Conservation (phyloP, 805 yeast species). For the Ascoidea rubescens region DNA sequence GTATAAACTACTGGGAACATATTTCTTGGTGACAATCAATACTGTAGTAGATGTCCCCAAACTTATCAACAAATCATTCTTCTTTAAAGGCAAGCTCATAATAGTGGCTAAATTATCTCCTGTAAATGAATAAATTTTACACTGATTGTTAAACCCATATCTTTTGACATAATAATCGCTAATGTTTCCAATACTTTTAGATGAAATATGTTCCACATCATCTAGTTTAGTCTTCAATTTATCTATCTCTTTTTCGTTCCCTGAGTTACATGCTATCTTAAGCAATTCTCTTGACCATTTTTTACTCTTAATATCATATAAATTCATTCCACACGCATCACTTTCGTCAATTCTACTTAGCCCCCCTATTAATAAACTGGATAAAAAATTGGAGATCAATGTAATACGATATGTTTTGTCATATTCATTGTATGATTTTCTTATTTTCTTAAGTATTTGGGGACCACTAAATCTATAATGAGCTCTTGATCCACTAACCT, state of each 20-base stretch:
- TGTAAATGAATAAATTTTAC: slow-evolving; percentile 62
- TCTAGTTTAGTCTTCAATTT: slow-evolving; percentile 39
- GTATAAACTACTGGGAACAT: slow-evolving; percentile 66
- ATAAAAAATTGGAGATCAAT: slow-evolving; percentile 65
- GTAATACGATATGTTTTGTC: slow-evolving; percentile 46
- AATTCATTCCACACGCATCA: slow-evolving; percentile 90
- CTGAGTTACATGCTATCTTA: slow-evolving; percentile 22
- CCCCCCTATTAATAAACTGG: slow-evolving; percentile 54
- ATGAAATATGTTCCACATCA: slow-evolving; percentile 32
- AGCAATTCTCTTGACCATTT: slow-evolving; percentile 45
- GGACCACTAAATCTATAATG: slow-evolving; percentile 86
- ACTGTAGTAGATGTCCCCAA: slow-evolving; percentile 91
- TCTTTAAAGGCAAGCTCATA: slow-evolving; percentile 61
- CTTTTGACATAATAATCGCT: slow-evolving; percentile 45
- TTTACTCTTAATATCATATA: slow-evolving; percentile 54
- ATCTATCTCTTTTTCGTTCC: slow-evolving; percentile 14
- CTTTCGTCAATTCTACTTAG: slow-evolving; percentile 59
- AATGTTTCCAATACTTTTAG: slow-evolving; percentile 34
- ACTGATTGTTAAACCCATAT: slow-evolving; percentile 46
- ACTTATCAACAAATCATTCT: slow-evolving; percentile 68
- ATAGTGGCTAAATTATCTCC: slow-evolving; percentile 90
- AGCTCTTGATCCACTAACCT: slow-evolving; percentile 71
- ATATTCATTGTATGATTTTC: slow-evolving; percentile 37
- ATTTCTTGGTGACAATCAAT: slow-evolving; percentile 63
- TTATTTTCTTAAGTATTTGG: slow-evolving; percentile 67